Evolutionary conservation across 2,329 filamentous ascomycete species (phyloP).

Genomic region (Penicillium crustosum): DNA sequence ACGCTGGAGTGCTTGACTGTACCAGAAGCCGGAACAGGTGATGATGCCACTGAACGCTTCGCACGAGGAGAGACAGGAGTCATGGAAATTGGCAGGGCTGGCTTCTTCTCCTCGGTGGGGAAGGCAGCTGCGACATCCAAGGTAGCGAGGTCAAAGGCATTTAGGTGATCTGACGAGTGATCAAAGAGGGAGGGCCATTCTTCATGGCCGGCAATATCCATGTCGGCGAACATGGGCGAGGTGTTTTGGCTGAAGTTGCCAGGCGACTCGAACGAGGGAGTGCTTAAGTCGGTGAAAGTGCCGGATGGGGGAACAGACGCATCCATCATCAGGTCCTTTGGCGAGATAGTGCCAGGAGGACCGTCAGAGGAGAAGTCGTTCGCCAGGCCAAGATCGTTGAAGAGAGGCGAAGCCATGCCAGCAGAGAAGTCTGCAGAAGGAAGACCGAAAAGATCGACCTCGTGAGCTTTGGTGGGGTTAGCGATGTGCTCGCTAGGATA

Average conservation of each 20-base stretch:
- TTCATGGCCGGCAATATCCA: slow-evolving; percentile 55
- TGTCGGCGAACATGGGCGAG: slow-evolving; percentile 70
- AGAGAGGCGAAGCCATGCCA: slow-evolving; percentile 18
- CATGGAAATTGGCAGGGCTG: slow-evolving; percentile 25
- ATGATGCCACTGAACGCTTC: slow-evolving; percentile 31
- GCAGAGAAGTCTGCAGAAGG: slow-evolving; percentile 23
- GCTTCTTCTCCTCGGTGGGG: slow-evolving; percentile 19
- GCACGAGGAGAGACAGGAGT: slow-evolving; percentile 33
- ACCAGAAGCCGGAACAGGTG: slow-evolving; percentile 23
- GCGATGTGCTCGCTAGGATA: neutral
- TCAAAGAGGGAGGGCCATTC: slow-evolving; percentile 68
- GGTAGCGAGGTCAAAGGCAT: slow-evolving; percentile 31
- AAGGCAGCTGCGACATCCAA: slow-evolving; percentile 31
- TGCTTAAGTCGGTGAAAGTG: slow-evolving; percentile 79
- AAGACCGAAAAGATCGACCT: slow-evolving; percentile 34
- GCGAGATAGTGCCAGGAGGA: slow-evolving; percentile 69
- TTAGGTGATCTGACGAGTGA: slow-evolving; percentile 26
- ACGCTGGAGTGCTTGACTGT: slow-evolving; percentile 64
- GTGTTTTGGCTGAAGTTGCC: slow-evolving; percentile 68
- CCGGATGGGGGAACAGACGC: slow-evolving; percentile 79
- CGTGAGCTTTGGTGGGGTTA: slow-evolving; percentile 22
- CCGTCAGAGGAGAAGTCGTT: slow-evolving; percentile 30
- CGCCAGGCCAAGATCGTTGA: slow-evolving; percentile 20
- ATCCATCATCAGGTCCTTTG: slow-evolving; percentile 73
- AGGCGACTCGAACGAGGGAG: slow-evolving; percentile 76